These are phyloP conservation scores for Lecanicillium sp. DNA, from an alignment of 2,329 filamentous ascomycete genomes.

Conservation along the genomic window DNA sequence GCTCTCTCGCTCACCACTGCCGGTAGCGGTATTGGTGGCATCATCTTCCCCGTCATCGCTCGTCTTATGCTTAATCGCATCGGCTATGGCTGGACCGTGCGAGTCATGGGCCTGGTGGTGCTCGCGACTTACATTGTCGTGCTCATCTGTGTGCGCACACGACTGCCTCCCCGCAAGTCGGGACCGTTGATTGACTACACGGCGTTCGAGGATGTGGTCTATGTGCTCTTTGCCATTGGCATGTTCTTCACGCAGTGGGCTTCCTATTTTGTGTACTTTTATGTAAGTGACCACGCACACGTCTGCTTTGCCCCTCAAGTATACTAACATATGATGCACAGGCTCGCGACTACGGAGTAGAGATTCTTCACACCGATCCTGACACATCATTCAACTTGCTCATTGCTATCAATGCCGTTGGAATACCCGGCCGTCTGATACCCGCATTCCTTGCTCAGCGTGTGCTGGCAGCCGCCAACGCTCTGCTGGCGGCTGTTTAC, in stretches of 20 bases:
- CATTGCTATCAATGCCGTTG: slow-evolving; percentile 53
- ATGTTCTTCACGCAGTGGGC: slow-evolving; percentile 41
- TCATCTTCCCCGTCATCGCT: slow-evolving; percentile 56
- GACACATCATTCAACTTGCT: slow-evolving; percentile 51
- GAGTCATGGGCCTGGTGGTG: slow-evolving; percentile 55
- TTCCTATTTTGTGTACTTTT: slow-evolving; percentile 45
- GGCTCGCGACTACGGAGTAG: slow-evolving; percentile 33
- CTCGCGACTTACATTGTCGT: slow-evolving; percentile 37
- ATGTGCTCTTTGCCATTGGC: slow-evolving; percentile 29
- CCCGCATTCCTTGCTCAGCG: slow-evolving; percentile 50
- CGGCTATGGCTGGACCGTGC: slow-evolving; percentile 61
- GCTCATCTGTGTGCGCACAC: slow-evolving; percentile 38
- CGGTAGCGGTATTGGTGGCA: slow-evolving; percentile 55
- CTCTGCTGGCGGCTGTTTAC: slow-evolving; percentile 44
- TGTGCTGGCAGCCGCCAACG: slow-evolving; percentile 49
- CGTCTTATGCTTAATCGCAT: slow-evolving; percentile 51
- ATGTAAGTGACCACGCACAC: slow-evolving; percentile 24
- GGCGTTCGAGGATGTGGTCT: slow-evolving; percentile 45
- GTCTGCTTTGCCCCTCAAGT: not conserved
- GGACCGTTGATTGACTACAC: slow-evolving; percentile 44
- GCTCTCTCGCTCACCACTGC: slow-evolving; percentile 55
- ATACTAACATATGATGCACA: slow-evolving; percentile 17
- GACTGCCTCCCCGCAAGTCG: slow-evolving; percentile 41
- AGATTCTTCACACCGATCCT: slow-evolving; percentile 41
- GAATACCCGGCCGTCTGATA: slow-evolving; percentile 49